These are phyloP conservation scores for Blastobotrys attinorum DNA, from an alignment of 805 yeast species.

Conservation along the genomic window DNA sequence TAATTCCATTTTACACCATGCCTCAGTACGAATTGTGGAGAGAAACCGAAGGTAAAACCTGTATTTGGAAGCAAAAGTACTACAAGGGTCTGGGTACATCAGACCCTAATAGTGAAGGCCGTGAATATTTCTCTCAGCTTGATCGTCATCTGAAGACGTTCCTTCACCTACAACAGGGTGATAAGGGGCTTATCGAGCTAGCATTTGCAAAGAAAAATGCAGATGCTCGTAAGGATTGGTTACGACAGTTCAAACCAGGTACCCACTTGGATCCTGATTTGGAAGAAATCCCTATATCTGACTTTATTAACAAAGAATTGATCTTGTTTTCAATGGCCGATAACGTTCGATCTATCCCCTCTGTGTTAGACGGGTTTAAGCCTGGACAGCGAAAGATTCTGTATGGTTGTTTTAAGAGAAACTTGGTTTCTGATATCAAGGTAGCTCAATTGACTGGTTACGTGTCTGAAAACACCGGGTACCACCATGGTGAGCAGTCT, in stretches of 20 bases:
- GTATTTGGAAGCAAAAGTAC: slow-evolving; percentile 88
- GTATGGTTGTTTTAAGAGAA: slow-evolving; percentile 79
- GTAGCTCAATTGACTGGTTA: slow-evolving; percentile 89
- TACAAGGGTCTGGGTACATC: slow-evolving; percentile 99
- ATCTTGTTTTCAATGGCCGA: slow-evolving; percentile 96
- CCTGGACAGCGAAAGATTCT: slow-evolving; percentile 96
- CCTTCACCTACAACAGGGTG: slow-evolving; percentile 67
- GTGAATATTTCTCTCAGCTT: slow-evolving; percentile 79
- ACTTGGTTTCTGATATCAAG: slow-evolving; percentile 67
- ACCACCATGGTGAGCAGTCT: slow-evolving; percentile 92
- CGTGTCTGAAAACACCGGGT: slow-evolving; percentile 80
- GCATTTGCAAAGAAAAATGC: slow-evolving; percentile 95
- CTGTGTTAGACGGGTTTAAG: slow-evolving; percentile 87
- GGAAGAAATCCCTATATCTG: slow-evolving; percentile 76
- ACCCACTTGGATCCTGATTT: slow-evolving; percentile 79
- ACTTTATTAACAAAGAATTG: slow-evolving; percentile 90
- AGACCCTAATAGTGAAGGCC: slow-evolving; percentile 58
- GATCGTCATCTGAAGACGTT: slow-evolving; percentile 82
- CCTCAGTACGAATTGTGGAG: slow-evolving; percentile 96
- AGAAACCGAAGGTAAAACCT: slow-evolving; percentile 63
- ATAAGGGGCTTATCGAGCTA: slow-evolving; percentile 69
- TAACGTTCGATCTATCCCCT: slow-evolving; percentile 90
- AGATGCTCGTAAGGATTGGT: slow-evolving; percentile 96
- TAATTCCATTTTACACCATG: slow-evolving; percentile 80
- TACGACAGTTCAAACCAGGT: slow-evolving; percentile 84